Evolutionary conservation across 2,329 filamentous ascomycete species (phyloP).

Genomic region (Paraphaeosphaeria sporulosa): DNA sequence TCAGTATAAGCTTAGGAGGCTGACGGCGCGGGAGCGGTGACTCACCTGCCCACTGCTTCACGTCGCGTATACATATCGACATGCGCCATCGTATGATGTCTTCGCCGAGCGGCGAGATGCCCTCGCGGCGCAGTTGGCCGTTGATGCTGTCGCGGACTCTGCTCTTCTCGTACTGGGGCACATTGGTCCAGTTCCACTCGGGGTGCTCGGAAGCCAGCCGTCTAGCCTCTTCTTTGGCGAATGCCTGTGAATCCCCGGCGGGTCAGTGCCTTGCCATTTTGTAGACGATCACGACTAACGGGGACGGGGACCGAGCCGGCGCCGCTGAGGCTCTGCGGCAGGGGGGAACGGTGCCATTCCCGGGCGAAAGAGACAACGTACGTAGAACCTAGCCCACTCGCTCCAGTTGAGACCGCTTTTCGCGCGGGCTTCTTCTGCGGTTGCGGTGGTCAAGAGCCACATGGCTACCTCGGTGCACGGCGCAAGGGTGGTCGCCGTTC

Average conservation of each 20-base stretch:
- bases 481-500: constrained; percentile 9
- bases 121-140: constrained; percentile 6
- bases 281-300: background rate
- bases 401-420: constrained; percentile 9
- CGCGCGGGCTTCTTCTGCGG: constrained; percentile 11
- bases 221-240: constrained; percentile 13
- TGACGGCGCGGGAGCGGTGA: background rate
- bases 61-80: constrained; percentile 12
- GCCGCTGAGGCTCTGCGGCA: background rate
- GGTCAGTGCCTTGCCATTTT: constrained; percentile 6
- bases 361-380: background rate
- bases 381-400: constrained; percentile 11
- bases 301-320: constrained; percentile 6
- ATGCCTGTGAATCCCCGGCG: background rate
- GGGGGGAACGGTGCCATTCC: background rate
- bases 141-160: constrained; percentile 9
- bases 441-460: constrained; percentile 15
- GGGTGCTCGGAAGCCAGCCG: constrained; percentile 7
- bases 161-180: constrained; percentile 9
- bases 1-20: background rate
- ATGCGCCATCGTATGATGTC: constrained; percentile 12
- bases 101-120: constrained; percentile 9
- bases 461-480: constrained; percentile 12
- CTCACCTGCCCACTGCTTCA: constrained; percentile 11
- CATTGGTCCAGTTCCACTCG: constrained; percentile 14